Base-by-base conservation (phyloP, 371 early-diverging fungal species). In the Haplosporangium sp. region DNA sequence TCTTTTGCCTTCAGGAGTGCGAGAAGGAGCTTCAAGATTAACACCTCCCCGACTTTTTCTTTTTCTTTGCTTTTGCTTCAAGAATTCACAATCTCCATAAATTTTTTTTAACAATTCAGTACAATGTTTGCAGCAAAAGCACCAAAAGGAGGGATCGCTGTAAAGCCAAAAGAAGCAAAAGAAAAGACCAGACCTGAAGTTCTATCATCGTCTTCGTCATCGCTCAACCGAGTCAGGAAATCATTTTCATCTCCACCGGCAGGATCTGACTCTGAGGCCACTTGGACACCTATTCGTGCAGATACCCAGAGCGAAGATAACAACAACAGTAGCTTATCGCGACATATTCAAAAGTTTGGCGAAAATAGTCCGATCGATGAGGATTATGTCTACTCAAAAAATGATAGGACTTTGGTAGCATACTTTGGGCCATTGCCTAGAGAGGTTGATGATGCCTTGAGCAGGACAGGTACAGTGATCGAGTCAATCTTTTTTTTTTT, bases 41-140 rank as follows among this genome's bases (percentile, higher is more conserved):
- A 15, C 42, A 38, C 27, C 27, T 27, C 27, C 27, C 1, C 27
- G 27, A 27, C 27, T 27, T 27, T 27, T 27, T 27, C 27, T 27
- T 27, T 27, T 27, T 27, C 27, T 27, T 27, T 27, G 27, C 27
- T 27, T 27, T 27, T 27, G 27, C 27, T 27, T 27, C 27, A 27
- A 27, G 27, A 27, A 27, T 27, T 27, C 27, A 27, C 27, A 27
- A 27, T 27, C 27, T 27, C 27, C 0, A 27, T 27, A 27, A 27
- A 0, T 27, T 27, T 27, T 27, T 27, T 27, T 52, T 52, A 42
- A 55, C 34, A 55, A 55, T 55, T 27, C 55, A 27, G 7, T 27
- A 15, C 53, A 40, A 77, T 77, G 78, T 77, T 77, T 66, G 73
- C 78, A 17, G 78, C 78, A 45, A 77, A 60, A 15, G 78, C 70